phyloP scores from a whole-genome alignment of 805 yeast species.

The Ogataea philodendri region DNA sequence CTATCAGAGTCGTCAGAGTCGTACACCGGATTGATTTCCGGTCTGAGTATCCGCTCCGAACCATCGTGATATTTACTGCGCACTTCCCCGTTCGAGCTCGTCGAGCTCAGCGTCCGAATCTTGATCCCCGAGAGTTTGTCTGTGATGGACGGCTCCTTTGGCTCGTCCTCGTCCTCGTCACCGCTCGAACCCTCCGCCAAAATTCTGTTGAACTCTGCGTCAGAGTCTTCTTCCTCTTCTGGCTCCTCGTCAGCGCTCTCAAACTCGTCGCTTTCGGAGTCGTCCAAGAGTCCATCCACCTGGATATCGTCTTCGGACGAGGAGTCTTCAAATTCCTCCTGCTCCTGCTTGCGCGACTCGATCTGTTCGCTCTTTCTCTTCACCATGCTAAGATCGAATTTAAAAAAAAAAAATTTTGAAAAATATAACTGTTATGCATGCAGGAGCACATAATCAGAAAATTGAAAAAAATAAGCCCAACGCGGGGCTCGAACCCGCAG shows the following conservation, averaged over 20 bases:
- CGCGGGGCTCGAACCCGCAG: slow-evolving; percentile 32
- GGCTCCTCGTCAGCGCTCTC: slow-evolving; percentile 32
- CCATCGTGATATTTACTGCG: slow-evolving; percentile 72
- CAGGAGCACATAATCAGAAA: slow-evolving; percentile 2
- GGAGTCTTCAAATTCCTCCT: slow-evolving; percentile 20
- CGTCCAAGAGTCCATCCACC: slow-evolving; percentile 40
- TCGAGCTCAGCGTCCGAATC: slow-evolving; percentile 46
- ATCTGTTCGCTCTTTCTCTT: slow-evolving; percentile 7
- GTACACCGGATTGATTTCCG: slow-evolving; percentile 92
- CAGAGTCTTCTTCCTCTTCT: slow-evolving; percentile 49
- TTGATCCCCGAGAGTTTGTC: slow-evolving; percentile 55
- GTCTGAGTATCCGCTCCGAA: slow-evolving; percentile 67
- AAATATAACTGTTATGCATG: slow-evolving; percentile 1
- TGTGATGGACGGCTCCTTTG: slow-evolving; percentile 51
- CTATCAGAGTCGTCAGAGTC: slow-evolving; percentile 92
- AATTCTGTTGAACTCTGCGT: slow-evolving; percentile 61
- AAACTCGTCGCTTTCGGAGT: slow-evolving; percentile 33
- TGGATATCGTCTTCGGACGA: slow-evolving; percentile 26
- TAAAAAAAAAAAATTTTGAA: slow-evolving; percentile 8
- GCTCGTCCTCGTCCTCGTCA: slow-evolving; percentile 50
- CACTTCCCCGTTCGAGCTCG: slow-evolving; percentile 34
- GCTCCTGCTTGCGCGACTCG: slow-evolving; percentile 13
- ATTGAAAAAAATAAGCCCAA: slow-evolving; percentile 21
- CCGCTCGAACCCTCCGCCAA: slow-evolving; percentile 42
- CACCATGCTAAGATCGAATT: slow-evolving; percentile 10